Conservation (phyloP, 2,329 filamentous ascomycete species). For the Ambrosiella beaveri region DNA sequence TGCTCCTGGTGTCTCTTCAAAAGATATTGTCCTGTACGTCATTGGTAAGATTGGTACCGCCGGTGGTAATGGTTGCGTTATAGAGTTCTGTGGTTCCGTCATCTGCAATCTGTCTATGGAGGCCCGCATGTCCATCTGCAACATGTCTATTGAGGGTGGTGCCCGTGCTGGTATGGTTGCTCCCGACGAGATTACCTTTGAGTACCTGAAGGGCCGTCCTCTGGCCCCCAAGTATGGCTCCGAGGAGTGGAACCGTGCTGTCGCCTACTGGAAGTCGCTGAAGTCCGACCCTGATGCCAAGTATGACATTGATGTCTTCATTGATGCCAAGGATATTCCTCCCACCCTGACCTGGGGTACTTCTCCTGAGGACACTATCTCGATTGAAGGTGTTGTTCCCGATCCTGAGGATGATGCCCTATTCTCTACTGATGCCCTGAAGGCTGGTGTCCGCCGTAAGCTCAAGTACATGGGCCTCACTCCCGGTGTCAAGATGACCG, state of each 20-base stretch:
- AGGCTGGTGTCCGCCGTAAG: slow-evolving; percentile 60
- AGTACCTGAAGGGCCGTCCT: slow-evolving; percentile 83
- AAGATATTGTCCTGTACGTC: slow-evolving; percentile 83
- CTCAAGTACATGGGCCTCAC: slow-evolving; percentile 93
- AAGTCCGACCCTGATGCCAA: slow-evolving; percentile 75
- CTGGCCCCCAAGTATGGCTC: slow-evolving; percentile 73
- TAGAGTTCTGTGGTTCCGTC: slow-evolving; percentile 92
- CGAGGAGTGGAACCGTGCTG: slow-evolving; percentile 75
- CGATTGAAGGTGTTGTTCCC: slow-evolving; percentile 81
- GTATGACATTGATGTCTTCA: slow-evolving; percentile 76
- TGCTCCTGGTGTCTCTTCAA: slow-evolving; percentile 80
- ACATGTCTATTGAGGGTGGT: slow-evolving; percentile 96
- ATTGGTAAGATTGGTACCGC: slow-evolving; percentile 92
- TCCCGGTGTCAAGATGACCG: slow-evolving; percentile 74
- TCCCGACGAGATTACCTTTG: slow-evolving; percentile 82
- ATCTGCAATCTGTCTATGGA: slow-evolving; percentile 86
- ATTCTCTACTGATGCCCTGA: slow-evolving; percentile 65
- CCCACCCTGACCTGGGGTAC: slow-evolving; percentile 96
- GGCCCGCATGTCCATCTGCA: slow-evolving; percentile 97
- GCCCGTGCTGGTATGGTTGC: slow-evolving; percentile 94
- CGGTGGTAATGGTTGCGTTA: slow-evolving; percentile 83
- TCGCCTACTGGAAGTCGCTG: slow-evolving; percentile 73
- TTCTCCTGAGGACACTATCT: slow-evolving; percentile 87
- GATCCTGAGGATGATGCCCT: slow-evolving; percentile 50
- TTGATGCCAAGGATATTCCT: slow-evolving; percentile 81